Evolutionary conservation across 345 rosid genomes (phyloP), one percentile per base, ranked within the genome.

Genomic region (Brassica carinata): DNA sequence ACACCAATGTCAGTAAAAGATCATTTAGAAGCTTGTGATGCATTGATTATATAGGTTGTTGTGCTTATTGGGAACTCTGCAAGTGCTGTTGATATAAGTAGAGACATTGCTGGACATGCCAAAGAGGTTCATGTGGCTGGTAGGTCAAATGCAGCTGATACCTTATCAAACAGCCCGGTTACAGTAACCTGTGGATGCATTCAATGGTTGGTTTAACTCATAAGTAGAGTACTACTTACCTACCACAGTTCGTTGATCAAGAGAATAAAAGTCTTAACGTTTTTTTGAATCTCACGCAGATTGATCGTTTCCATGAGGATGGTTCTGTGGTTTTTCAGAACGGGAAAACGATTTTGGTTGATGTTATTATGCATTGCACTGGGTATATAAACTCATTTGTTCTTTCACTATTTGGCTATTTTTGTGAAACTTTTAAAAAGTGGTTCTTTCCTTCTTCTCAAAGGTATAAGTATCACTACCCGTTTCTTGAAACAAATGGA

Each of bases 381-480:
- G 97, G 93, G 95, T 94, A 45, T 38, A 45, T 30, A 38, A 38
- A 38, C 43, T 38, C 43, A 38, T 38, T 38, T 38, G 43, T 38
- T 38, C 43, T 38, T 7, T 38, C 43, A 5, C 43, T 38, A 38
- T 48, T 48, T 11, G 4, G 92, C 89, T 86, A 13, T 38, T 7
- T 7, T 38, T 38, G 43, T 8, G 34, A 31, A 31, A 31, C 5
- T 38, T 38, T 38, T 8, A 4, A 6, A 38, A 9, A 0, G 57
- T 30, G 0, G 6, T 38, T 26, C 17, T 73, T 31, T 8, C 57
- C 30, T 59, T 19, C 10, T 38, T 76, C 74, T 17, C 36, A 6
- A 75, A 94, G 98, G 91, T 94, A 91, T 87, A 91, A 90, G 82
- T 92, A 92, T 83, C 88, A 87, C 83, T 90, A 89, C 79, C 97